Evolutionary conservation across 140 eudicot genomes (phyloP).

Genomic region (Bidens hawaiensis): DNA sequence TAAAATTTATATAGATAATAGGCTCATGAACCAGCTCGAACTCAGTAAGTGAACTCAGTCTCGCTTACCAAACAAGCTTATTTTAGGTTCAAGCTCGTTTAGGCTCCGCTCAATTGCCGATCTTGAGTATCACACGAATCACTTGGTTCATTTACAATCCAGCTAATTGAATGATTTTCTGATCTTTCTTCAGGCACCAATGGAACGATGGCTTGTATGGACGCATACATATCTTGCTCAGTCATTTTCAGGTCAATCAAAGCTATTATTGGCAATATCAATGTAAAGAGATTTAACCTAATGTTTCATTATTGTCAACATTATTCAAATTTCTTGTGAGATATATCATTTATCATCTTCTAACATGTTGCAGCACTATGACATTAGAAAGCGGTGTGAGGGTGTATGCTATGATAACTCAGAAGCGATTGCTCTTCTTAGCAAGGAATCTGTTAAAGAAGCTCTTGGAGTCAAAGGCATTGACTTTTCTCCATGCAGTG

Average conservation of each 20-base stretch:
- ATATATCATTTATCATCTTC: conserved; percentile 12
- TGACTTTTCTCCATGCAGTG: conserved; percentile 77
- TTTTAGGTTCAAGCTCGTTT: no score
- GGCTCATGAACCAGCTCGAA: no score
- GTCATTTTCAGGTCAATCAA: conserved; percentile 55
- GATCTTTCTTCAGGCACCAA: conserved; percentile 59
- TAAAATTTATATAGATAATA: no score
- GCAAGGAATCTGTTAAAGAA: conserved; percentile 53
- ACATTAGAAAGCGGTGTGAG: conserved; percentile 78
- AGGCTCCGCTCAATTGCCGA: no score
- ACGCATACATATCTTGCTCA: conserved; percentile 74
- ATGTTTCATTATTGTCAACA: neutral
- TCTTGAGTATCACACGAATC: no score
- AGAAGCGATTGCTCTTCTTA: conserved; percentile 60
- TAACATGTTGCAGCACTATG: conserved; percentile 98
- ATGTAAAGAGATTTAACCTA: conserved; percentile 41
- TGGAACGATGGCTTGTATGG: conserved; percentile 73
- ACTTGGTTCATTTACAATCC: neutral
- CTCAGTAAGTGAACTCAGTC: no score
- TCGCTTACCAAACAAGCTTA: no score
- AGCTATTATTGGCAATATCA: conserved; percentile 58
- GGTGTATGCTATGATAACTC: conserved; percentile 96
- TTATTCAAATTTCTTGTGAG: neutral
- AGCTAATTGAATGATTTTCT: neutral
- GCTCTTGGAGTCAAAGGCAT: conserved; percentile 82